phyloP scores from a whole-genome alignment of 306 rosid genomes.

The Albizia julibrissin region DNA sequence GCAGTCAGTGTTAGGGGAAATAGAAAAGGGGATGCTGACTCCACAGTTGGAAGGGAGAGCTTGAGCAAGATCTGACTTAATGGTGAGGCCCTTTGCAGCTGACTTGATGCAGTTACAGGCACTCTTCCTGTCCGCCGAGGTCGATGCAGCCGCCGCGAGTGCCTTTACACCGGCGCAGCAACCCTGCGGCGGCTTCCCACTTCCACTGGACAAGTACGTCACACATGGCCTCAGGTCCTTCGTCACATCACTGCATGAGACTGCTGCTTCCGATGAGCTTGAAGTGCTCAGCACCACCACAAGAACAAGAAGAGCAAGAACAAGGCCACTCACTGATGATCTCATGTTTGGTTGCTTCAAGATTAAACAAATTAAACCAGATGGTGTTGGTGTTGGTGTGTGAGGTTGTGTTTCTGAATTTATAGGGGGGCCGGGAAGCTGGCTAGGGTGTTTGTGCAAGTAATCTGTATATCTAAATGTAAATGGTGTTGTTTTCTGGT shows the following conservation, averaged over 20 bases:
- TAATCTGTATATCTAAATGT: neutral
- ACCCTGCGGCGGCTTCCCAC: conserved; percentile 64
- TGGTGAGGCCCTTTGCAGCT: conserved; percentile 46
- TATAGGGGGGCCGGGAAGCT: conserved; percentile 36
- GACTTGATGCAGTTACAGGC: conserved; percentile 74
- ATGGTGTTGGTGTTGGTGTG: neutral
- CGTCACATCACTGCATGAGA: conserved; percentile 61
- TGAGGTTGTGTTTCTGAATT: conserved; percentile 13
- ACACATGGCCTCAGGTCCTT: conserved; percentile 64
- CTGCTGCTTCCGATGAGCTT: conserved; percentile 52
- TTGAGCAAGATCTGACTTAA: conserved; percentile 55
- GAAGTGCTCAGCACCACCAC: neutral
- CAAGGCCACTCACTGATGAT: conserved; percentile 4
- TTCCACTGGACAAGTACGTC: conserved; percentile 66
- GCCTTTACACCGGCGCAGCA: conserved; percentile 72
- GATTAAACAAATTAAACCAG: neutral
- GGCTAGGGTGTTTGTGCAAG: conserved; percentile 26
- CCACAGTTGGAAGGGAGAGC: conserved; percentile 77
- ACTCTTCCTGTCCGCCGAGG: conserved; percentile 54
- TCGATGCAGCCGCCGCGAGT: conserved; percentile 58
- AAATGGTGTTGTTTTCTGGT: neutral
- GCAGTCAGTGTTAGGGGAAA: conserved; percentile 70
- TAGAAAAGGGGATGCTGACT: conserved; percentile 34
- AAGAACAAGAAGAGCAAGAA: neutral
- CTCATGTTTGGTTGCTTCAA: conserved; percentile 35